Conservation (phyloP, 164 flowering plant genomes). For the Warburgia ugandensis region DNA sequence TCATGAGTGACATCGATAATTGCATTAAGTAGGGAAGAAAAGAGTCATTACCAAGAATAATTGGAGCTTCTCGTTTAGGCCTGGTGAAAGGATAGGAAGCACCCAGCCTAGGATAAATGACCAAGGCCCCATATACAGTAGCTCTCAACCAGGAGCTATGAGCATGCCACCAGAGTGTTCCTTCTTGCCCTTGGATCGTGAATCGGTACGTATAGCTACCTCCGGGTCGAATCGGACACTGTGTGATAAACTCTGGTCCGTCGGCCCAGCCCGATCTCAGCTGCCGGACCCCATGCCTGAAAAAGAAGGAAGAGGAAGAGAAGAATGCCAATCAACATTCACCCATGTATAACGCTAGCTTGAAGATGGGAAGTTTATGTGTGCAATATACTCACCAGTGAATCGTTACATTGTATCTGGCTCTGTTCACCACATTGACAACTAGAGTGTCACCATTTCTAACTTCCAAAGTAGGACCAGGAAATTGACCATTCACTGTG, state of each 20-base stretch:
- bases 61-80: constrained; percentile 54
- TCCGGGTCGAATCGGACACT: constrained; percentile 89
- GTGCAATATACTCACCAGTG: constrained; percentile 65
- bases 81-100: constrained; percentile 56
- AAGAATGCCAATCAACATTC: neutral
- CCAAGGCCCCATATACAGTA: constrained; percentile 83
- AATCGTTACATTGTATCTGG: constrained; percentile 62
- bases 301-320: neutral
- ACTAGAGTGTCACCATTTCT: constrained; percentile 73
- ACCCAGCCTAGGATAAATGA: constrained; percentile 56
- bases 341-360: neutral
- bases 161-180: constrained; percentile 98
- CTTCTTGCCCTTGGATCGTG: constrained; percentile 78
- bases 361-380: neutral
- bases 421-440: constrained; percentile 61
- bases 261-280: constrained; percentile 90
- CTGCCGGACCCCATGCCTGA: constrained; percentile 79
- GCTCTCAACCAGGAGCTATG: constrained; percentile 91
- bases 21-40: too few relatives aligned
- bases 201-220: constrained; percentile 73
- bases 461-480: constrained; percentile 79
- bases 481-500: constrained; percentile 82
- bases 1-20: neutral
- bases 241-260: constrained; percentile 81
- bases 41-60: constrained; percentile 60